Conservation (phyloP, 148 eudicot species). For the Nyssa sinensis region DNA sequence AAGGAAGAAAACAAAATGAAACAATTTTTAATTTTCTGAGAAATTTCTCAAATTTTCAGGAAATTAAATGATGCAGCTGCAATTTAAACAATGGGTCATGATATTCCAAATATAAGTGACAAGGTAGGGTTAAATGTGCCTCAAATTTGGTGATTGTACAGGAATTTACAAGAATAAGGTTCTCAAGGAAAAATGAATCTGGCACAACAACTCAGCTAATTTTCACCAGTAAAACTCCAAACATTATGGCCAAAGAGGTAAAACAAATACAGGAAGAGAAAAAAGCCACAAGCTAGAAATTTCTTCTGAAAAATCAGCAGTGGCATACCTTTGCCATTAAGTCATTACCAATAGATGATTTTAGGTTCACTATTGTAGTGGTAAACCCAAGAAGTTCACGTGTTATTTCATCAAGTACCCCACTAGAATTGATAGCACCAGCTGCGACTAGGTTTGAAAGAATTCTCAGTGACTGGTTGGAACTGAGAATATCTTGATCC, state of each 20-base stretch:
- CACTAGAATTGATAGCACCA: constrained; percentile 60
- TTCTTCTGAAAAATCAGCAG: not conserved
- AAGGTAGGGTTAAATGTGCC: too few species aligned
- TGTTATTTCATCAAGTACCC: constrained; percentile 59
- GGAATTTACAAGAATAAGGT: not conserved
- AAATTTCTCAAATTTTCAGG: not conserved
- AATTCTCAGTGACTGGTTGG: constrained; percentile 78
- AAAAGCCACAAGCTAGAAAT: not conserved
- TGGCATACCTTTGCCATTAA: constrained; percentile 71
- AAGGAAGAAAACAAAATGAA: not conserved
- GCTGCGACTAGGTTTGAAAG: constrained; percentile 82
- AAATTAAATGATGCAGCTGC: too few species aligned
- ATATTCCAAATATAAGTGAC: too few species aligned
- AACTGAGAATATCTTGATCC: constrained; percentile 59
- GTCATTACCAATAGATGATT: constrained; percentile 52
- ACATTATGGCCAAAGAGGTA: not conserved
- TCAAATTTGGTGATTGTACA: not conserved
- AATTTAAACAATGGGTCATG: too few species aligned
- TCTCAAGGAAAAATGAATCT: not conserved
- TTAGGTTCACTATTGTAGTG: constrained; percentile 48
- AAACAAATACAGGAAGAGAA: constrained; percentile 9
- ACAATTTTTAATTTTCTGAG: not conserved
- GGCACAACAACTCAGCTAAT: not conserved
- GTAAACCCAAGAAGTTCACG: constrained; percentile 71
- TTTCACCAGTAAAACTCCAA: not conserved